Percentiles rank a stretch among this genome's conserved stretches.
phyloP scores from a whole-genome alignment of 805 yeast genomes.

The Schizosaccharomyces cryophilus region DNA sequence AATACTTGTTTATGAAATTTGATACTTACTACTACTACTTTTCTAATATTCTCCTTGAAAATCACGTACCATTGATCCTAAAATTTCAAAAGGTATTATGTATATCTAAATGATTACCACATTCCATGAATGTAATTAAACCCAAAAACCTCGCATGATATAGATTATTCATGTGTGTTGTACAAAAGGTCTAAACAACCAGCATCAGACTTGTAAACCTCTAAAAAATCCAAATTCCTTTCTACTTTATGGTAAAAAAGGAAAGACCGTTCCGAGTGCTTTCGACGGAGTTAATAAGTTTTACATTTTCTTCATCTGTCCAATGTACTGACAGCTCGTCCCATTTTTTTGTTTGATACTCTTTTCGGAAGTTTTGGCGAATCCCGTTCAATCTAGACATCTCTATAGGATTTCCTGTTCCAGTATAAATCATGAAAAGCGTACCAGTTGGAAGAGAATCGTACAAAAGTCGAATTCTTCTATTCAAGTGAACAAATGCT shows the following conservation, averaged over 20 bases:
- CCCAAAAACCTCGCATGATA: too few species aligned
- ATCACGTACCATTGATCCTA: too few species aligned
- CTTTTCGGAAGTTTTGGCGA: slow-evolving; percentile 17
- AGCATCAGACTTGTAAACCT: too few species aligned
- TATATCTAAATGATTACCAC: too few species aligned
- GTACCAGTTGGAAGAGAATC: slow-evolving; percentile 32
- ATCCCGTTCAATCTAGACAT: slow-evolving; percentile 9
- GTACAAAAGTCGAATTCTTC: slow-evolving; percentile 1
- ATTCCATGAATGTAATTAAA: too few species aligned
- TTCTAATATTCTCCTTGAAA: too few species aligned
- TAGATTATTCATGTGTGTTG: too few species aligned
- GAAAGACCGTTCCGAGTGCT: slow-evolving; percentile 37
- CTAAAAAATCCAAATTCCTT: background rate
- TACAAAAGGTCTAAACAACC: too few species aligned
- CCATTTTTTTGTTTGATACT: slow-evolving; percentile 21
- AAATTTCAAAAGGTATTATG: too few species aligned
- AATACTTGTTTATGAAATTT: too few species aligned
- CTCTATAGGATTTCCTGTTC: slow-evolving; percentile 33
- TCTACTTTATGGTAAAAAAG: slow-evolving; percentile 24
- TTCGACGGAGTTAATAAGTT: slow-evolving; percentile 23
- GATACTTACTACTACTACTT: too few species aligned
- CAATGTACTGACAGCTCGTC: slow-evolving; percentile 24
- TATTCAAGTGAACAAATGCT: background rate
- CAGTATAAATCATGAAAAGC: slow-evolving; percentile 34
- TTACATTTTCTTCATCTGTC: slow-evolving; percentile 25